Percentiles rank a stretch among this genome's conserved stretches.
These are phyloP conservation scores for Mortierella polycephala DNA, from an alignment of 371 early-diverging fungal species.

Conservation along the genomic window DNA sequence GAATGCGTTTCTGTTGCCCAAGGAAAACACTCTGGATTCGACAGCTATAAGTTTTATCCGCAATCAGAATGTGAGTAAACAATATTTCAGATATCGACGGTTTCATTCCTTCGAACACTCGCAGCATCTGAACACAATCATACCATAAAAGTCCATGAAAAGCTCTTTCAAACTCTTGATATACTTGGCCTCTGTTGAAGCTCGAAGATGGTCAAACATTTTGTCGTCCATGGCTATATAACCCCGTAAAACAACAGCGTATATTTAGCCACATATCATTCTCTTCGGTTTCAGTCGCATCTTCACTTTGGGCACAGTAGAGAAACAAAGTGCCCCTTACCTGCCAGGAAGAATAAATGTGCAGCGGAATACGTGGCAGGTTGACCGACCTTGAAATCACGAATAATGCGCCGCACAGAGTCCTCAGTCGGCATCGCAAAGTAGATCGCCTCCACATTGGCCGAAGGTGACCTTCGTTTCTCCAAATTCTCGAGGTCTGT, in stretches of 20 bases:
- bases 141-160: slow-evolving; percentile 82
- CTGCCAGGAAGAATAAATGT: slow-evolving; percentile 50
- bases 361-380: slow-evolving; percentile 47
- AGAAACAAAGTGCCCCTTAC: slow-evolving; percentile 11
- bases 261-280: neutral
- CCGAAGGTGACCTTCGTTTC: slow-evolving; percentile 83
- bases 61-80: neutral
- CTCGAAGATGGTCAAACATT: slow-evolving; percentile 70
- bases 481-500: slow-evolving; percentile 80
- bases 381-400: slow-evolving; percentile 45
- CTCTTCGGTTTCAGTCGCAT: neutral
- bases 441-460: slow-evolving; percentile 91
- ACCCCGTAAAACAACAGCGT: neutral
- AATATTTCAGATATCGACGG: neutral
- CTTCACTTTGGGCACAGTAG: too few relatives aligned
- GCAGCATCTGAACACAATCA: neutral
- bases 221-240: slow-evolving; percentile 59
- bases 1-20: slow-evolving; percentile 40
- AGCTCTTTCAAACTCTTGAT: slow-evolving; percentile 82
- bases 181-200: slow-evolving; percentile 66
- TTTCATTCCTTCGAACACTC: neutral
- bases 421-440: slow-evolving; percentile 88
- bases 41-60: slow-evolving; percentile 40
- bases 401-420: slow-evolving; percentile 66
- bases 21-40: slow-evolving; percentile 44